phyloP scores from a whole-genome alignment of 768 basidiomycete species.

The Boletus vinaceobasis region DNA sequence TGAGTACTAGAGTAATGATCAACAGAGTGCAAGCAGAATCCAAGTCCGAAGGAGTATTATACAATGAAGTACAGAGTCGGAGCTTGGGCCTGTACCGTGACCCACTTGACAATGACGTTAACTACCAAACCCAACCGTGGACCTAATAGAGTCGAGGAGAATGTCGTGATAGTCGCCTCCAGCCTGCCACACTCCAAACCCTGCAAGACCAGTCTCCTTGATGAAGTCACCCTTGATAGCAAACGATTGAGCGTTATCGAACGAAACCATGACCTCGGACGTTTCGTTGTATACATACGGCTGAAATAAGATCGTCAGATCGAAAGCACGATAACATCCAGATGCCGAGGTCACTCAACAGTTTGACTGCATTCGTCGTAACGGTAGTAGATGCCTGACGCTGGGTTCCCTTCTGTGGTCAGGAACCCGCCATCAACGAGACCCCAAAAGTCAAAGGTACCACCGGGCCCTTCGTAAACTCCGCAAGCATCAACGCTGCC shows the following conservation, averaged over 20 bases:
- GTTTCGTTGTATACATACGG: conserved; percentile 62
- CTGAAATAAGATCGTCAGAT: conserved; percentile 34
- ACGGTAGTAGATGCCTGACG: conserved; percentile 47
- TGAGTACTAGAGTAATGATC: background rate
- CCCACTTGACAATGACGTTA: background rate
- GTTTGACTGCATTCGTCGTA: conserved; percentile 72
- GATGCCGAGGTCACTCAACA: conserved; percentile 37
- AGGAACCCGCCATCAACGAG: conserved; percentile 57
- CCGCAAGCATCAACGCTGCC: conserved; percentile 57
- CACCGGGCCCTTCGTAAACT: conserved; percentile 41
- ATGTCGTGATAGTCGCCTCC: conserved; percentile 62
- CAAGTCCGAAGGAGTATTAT: background rate
- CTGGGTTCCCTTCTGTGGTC: conserved; percentile 24
- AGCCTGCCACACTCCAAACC: conserved; percentile 73
- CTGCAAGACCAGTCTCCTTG: conserved; percentile 47
- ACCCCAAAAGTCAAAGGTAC: conserved; percentile 59
- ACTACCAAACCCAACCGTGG: background rate
- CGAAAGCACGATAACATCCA: background rate
- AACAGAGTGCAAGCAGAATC: background rate
- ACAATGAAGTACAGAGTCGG: background rate
- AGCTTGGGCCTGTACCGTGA: background rate
- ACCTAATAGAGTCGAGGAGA: conserved; percentile 54
- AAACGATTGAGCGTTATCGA: conserved; percentile 60
- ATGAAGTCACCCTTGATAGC: conserved; percentile 61
- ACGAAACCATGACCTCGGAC: conserved; percentile 59